Evolutionary conservation across 1,284 basidiomycete species (phyloP).

Genomic region (Microbotryomycetes sp.): DNA sequence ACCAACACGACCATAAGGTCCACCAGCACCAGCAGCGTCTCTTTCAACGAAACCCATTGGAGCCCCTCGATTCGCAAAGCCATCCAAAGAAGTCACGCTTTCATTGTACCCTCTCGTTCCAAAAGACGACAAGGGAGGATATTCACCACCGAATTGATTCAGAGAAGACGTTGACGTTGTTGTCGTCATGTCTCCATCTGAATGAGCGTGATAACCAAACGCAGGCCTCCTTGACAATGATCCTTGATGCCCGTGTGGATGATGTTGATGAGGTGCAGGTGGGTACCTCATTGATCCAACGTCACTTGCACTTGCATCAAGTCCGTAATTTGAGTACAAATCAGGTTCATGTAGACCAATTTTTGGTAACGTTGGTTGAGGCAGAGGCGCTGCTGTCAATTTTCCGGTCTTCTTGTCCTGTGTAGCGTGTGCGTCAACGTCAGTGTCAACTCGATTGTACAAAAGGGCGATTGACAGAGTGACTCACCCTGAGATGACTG

Average conservation of each 20-base stretch:
- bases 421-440: neutral
- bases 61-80: constrained; percentile 4
- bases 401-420: constrained; percentile 70
- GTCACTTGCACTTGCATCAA: constrained; percentile 16
- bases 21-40: constrained; percentile 7
- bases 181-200: constrained; percentile 11
- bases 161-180: no score
- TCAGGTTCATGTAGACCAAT: constrained; percentile 73
- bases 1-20: neutral
- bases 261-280: neutral
- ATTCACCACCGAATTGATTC: no score
- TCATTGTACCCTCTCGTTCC: neutral
- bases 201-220: constrained; percentile 1
- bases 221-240: constrained; percentile 1
- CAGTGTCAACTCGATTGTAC: neutral
- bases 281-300: neutral
- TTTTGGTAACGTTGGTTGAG: constrained; percentile 93
- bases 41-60: constrained; percentile 10
- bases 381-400: constrained; percentile 68
- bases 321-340: constrained; percentile 51
- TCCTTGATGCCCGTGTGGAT: neutral
- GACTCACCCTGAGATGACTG: constrained; percentile 68
- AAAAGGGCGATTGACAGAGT: neutral
- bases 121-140: no score
- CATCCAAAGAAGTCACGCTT: constrained; percentile 11